Evolutionary conservation across 75 land plant genomes (phyloP).

Genomic region (Cunninghamia lanceolata): DNA sequence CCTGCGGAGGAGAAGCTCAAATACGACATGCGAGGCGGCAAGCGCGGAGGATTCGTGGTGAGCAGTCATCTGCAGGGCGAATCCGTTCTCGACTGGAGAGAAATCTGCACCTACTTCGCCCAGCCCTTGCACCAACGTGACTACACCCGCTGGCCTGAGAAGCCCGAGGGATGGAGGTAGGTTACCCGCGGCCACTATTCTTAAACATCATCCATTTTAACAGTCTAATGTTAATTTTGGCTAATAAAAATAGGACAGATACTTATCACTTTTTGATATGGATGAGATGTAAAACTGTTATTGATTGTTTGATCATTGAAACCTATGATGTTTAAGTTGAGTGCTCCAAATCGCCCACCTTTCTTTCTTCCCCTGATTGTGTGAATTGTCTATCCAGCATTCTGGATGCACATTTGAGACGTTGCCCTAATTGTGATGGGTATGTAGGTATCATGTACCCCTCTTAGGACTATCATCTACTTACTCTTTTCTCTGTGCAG

Average conservation of each 20-base stretch:
- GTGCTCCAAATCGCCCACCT: no score
- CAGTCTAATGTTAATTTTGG: no score
- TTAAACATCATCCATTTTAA: no score
- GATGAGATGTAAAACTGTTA: no score
- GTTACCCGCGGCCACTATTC: no score
- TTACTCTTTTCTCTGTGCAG: background rate
- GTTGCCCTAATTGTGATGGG: background rate
- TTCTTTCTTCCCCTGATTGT: no score
- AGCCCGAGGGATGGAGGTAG: slow-evolving; percentile 9
- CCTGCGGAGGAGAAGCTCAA: slow-evolving; percentile 24
- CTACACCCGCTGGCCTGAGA: background rate
- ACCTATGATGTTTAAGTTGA: no score
- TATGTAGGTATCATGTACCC: background rate
- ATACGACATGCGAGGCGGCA: slow-evolving; percentile 14
- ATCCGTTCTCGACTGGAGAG: slow-evolving; percentile 11
- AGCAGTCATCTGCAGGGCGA: slow-evolving; percentile 18
- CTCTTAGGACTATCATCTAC: background rate
- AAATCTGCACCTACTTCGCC: slow-evolving; percentile 1
- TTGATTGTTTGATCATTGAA: no score
- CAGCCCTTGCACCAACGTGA: background rate
- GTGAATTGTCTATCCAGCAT: no score
- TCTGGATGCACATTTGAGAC: no score
- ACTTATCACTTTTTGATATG: no score
- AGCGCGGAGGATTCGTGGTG: slow-evolving; percentile 7
- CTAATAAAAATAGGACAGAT: no score